Conservation (phyloP, 208 protist species). For the Crithidia bombi region DNA sequence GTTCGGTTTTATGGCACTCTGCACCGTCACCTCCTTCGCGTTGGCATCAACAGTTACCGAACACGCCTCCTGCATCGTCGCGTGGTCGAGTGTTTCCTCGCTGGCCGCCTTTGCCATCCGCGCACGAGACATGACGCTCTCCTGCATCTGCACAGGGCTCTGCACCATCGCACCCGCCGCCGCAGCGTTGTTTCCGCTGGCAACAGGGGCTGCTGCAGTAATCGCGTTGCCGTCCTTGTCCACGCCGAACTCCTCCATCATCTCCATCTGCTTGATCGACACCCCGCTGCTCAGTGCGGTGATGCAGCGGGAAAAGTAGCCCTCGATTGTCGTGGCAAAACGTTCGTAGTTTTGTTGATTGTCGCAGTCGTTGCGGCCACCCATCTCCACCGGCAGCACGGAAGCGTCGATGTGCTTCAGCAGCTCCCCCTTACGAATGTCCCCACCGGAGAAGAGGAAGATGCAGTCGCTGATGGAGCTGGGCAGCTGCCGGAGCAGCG, state of each 20-base stretch:
- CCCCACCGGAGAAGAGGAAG: constrained; percentile 56
- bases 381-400: constrained; percentile 74
- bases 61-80: constrained; percentile 24
- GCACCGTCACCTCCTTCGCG: constrained; percentile 6
- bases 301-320: constrained; percentile 58
- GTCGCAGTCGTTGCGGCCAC: constrained; percentile 75
- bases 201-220: neutral
- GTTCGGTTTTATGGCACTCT: constrained; percentile 1
- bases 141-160: neutral
- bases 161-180: neutral
- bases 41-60: constrained; percentile 21
- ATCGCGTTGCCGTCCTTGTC: constrained; percentile 43
- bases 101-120: neutral
- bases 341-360: constrained; percentile 52
- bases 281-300: constrained; percentile 34
- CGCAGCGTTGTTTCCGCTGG: neutral
- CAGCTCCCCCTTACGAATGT: constrained; percentile 55
- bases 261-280: constrained; percentile 66
- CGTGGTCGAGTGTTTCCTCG: constrained; percentile 31
- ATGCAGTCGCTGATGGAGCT: constrained; percentile 63
- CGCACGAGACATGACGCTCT: neutral
- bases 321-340: constrained; percentile 54
- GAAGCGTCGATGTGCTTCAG: constrained; percentile 57
- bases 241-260: constrained; percentile 64
- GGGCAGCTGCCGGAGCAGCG: constrained; percentile 69